Evolutionary conservation across 2,329 filamentous ascomycete species (phyloP).

Genomic region (Sarocladiaceae sp.): DNA sequence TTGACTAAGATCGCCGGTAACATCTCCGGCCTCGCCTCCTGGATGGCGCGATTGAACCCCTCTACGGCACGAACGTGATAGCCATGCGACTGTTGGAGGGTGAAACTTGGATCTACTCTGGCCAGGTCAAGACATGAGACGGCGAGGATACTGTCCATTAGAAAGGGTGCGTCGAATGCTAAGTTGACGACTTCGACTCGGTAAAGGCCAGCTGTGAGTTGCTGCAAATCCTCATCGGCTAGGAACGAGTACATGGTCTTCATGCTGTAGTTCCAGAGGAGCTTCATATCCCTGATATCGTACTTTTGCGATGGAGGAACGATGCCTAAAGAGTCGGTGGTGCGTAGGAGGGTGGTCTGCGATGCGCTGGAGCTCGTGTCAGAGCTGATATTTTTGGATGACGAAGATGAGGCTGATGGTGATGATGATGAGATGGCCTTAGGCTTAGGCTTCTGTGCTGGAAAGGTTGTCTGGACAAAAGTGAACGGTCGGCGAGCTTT

Average conservation of each 20-base stretch:
- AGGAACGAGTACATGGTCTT: background rate
- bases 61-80: background rate
- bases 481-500: too few species aligned
- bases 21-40: background rate
- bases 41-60: background rate
- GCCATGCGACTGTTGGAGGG: background rate
- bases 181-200: background rate
- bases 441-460: too few species aligned
- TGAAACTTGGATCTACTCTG: background rate
- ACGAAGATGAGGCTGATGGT: too few species aligned
- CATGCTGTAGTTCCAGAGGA: background rate
- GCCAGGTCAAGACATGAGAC: background rate
- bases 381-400: too few species aligned
- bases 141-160: background rate
- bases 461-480: too few species aligned
- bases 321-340: background rate
- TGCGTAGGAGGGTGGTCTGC: background rate
- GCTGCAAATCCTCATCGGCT: background rate
- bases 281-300: background rate
- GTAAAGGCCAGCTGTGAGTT: background rate
- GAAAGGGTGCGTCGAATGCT: background rate
- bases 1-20: background rate
- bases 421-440: too few species aligned
- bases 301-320: background rate
- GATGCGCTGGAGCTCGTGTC: too few species aligned